Evolutionary conservation across 306 rosid species (phyloP).

Genomic region (Alnus rubra): DNA sequence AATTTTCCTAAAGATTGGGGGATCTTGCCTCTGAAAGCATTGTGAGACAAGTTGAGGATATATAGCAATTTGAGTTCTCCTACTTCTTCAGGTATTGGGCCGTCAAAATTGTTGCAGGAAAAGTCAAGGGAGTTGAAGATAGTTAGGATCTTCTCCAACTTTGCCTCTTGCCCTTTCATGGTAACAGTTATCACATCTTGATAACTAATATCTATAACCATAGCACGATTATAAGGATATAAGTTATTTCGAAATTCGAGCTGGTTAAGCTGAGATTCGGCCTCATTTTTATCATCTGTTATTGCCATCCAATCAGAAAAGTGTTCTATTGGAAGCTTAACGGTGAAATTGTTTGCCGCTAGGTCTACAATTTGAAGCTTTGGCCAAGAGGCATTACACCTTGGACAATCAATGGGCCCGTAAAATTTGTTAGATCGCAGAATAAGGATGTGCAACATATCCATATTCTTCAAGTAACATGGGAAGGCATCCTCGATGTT

Average conservation of each 20-base stretch:
- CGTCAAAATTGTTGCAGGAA: slow-evolving; percentile 45
- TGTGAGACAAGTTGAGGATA: too few relatives aligned
- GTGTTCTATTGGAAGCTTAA: slow-evolving; percentile 24
- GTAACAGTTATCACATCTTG: slow-evolving; percentile 35
- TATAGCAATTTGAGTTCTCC: neutral
- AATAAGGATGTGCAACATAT: slow-evolving; percentile 31
- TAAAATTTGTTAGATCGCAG: slow-evolving; percentile 33
- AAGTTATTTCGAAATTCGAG: too few relatives aligned
- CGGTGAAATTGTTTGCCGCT: slow-evolving; percentile 44
- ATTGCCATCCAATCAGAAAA: slow-evolving; percentile 50
- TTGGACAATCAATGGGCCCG: slow-evolving; percentile 24
- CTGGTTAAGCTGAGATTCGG: neutral
- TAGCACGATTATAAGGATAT: too few relatives aligned
- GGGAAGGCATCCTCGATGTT: slow-evolving; percentile 3
- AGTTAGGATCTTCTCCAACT: slow-evolving; percentile 34
- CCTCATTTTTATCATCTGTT: slow-evolving; percentile 22
- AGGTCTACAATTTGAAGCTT: slow-evolving; percentile 52
- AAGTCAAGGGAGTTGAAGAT: slow-evolving; percentile 35
- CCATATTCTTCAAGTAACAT: slow-evolving; percentile 9
- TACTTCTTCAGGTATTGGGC: slow-evolving; percentile 39
- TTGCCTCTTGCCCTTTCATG: slow-evolving; percentile 28
- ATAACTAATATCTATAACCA: slow-evolving; percentile 31
- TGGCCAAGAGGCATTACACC: slow-evolving; percentile 22
- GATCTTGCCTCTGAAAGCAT: too few relatives aligned
- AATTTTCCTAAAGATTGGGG: too few relatives aligned